Base-by-base conservation (phyloP, 1,139 yeast species). In the Yamadazyma diddensiae region DNA sequence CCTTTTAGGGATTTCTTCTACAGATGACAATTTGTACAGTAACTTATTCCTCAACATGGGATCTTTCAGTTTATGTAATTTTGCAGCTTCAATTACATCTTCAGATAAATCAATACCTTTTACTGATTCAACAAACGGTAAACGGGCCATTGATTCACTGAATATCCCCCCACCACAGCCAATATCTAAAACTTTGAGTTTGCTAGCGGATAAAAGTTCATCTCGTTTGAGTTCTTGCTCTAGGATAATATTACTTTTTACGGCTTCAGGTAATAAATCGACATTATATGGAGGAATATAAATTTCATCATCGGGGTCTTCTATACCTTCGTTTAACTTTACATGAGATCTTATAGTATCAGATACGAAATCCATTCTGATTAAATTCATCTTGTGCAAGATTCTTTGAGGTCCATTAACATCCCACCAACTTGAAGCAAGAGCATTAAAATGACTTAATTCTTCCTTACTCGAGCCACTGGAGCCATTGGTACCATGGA, bases 141-240 rank as follows among this genome's bases (percentile, higher is more conserved):
- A 62, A 43, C 99, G 66, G 0, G 96, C 96, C 54, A 92, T 59
- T 1, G 94, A 80, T 53, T 92, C 99, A 4, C 90, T 66, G 26
- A 92, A 65, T 18, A 92, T 81, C 0, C 99, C 99, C 6, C 98
- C 99, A 15, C 99, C 99, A 53, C 98, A 94, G 0, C 99, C 99
- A 34, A 92, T 81, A 53, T 92, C 99, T 39, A 92, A 62, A 1
- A 80, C 90, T 10, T 60, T 57, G 33, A 77, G 59, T 31, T 68
- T 58, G 26, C 62, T 45, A 0, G 50, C 46, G 4, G 45, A 38
- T 27, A 69, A 53, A 23, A 75, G 45, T 26, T 65, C 63, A 15
- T 65, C 62, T 35, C 77, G 57, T 30, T 72, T 67, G 7, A 43
- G 46, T 10, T 69, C 67, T 38, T 75, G 75, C 39, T 77, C 80